These are phyloP conservation scores for Serendipita vermifera DNA, from an alignment of 768 basidiomycete species.

Conservation along the genomic window DNA sequence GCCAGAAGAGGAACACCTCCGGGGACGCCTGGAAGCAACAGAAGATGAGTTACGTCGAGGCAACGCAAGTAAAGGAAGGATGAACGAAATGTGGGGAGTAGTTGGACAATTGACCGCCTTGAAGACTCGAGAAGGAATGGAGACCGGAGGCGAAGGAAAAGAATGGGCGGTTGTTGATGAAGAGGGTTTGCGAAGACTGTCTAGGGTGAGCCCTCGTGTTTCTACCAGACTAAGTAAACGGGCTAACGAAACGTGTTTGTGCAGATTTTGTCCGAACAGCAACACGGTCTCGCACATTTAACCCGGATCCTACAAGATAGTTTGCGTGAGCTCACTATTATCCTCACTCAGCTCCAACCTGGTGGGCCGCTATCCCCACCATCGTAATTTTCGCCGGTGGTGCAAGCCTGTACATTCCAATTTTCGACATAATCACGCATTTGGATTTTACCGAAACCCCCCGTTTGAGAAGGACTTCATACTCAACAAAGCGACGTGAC, in stretches of 20 bases:
- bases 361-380: no score
- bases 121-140: constrained; percentile 34
- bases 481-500: no score
- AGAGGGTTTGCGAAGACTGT: constrained; percentile 63
- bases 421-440: no score
- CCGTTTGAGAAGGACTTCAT: no score
- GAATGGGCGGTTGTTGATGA: constrained; percentile 84
- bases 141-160: constrained; percentile 25
- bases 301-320: constrained; percentile 58
- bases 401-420: no score
- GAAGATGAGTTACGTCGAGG: constrained; percentile 50
- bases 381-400: no score
- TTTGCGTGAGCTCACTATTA: constrained; percentile 51
- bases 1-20: constrained; percentile 66
- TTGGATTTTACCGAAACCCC: no score
- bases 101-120: constrained; percentile 57
- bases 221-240: background rate
- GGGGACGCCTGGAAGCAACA: constrained; percentile 57
- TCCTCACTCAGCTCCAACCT: constrained; percentile 21
- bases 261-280: constrained; percentile 65
- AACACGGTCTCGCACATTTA: constrained; percentile 65
- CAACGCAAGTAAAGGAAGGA: constrained; percentile 39
- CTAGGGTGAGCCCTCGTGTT: constrained; percentile 38
- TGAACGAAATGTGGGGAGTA: constrained; percentile 78
- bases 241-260: background rate